Conservation (phyloP, 2,329 filamentous ascomycete species). For the Aureobasidium sp. region DNA sequence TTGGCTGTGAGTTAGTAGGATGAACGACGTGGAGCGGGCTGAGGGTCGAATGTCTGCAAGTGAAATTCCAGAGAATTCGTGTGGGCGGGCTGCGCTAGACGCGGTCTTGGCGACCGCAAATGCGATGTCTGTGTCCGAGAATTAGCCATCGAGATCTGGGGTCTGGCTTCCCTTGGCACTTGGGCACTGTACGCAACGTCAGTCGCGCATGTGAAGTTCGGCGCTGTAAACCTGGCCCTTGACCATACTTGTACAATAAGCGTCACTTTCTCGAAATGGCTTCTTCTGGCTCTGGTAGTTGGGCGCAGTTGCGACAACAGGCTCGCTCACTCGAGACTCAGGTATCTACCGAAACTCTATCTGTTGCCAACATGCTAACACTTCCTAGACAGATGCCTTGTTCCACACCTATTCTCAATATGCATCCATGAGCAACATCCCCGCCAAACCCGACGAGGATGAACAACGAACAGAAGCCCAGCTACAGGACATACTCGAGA, state of each 20-base stretch:
- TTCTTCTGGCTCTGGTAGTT: slow-evolving; percentile 41
- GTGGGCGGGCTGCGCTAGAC: no score
- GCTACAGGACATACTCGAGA: slow-evolving; percentile 76
- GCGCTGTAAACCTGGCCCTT: not conserved
- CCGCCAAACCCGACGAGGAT: slow-evolving; percentile 76
- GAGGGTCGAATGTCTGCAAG: no score
- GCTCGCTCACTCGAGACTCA: slow-evolving; percentile 82
- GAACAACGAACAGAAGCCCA: slow-evolving; percentile 73
- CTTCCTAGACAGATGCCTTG: slow-evolving; percentile 66
- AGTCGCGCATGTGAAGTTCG: not conserved
- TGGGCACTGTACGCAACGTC: not conserved
- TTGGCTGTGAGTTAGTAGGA: slow-evolving; percentile 18
- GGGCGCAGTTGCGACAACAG: slow-evolving; percentile 92
- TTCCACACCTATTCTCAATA: slow-evolving; percentile 89
- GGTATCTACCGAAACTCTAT: slow-evolving; percentile 42
- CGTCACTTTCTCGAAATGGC: not conserved
- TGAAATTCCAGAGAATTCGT: no score
- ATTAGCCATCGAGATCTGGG: no score
- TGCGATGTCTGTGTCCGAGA: no score
- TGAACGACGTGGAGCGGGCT: not conserved
- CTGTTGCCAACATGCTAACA: not conserved
- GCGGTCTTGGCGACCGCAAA: no score
- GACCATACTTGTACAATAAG: not conserved
- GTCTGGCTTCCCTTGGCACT: no score
- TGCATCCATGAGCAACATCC: slow-evolving; percentile 69